Percentiles rank a stretch among this genome's conserved stretches.
Conservation (phyloP, 1,284 basidiomycete species). For the Sphaerobolus stellatus region DNA sequence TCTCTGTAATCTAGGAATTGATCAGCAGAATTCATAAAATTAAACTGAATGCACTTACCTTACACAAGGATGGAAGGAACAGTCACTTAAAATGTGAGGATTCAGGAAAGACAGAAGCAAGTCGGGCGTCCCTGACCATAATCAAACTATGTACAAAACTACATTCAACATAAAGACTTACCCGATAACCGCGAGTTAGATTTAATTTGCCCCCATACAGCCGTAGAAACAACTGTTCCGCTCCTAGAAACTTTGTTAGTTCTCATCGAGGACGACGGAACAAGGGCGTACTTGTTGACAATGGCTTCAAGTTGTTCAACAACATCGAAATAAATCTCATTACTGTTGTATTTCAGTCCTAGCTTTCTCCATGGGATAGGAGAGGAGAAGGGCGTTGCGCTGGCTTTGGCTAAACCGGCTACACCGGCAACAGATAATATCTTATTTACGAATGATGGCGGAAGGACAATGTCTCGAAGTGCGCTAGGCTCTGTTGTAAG, state of each 20-base stretch:
- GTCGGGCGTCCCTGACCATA: constrained; percentile 77
- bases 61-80: constrained; percentile 89
- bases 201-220: constrained; percentile 79
- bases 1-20: constrained; percentile 59
- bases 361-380: constrained; percentile 93
- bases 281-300: constrained; percentile 66
- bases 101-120: constrained; percentile 81
- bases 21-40: not conserved
- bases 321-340: constrained; percentile 94
- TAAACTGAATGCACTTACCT: constrained; percentile 49
- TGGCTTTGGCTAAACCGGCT: constrained; percentile 41
- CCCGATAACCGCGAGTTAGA: constrained; percentile 82
- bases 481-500: constrained; percentile 93
- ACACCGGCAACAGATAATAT: constrained; percentile 58
- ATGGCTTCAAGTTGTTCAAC: constrained; percentile 82
- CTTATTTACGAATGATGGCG: constrained; percentile 83
- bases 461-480: constrained; percentile 88
- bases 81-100: constrained; percentile 70
- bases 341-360: constrained; percentile 81
- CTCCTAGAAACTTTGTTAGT: constrained; percentile 45
- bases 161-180: constrained; percentile 27
- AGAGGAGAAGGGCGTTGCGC: constrained; percentile 79
- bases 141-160: not conserved
- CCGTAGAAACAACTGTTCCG: constrained; percentile 70
- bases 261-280: not conserved